Conservation (phyloP, 805 yeast genomes). For the Zygoascus tannicola region DNA sequence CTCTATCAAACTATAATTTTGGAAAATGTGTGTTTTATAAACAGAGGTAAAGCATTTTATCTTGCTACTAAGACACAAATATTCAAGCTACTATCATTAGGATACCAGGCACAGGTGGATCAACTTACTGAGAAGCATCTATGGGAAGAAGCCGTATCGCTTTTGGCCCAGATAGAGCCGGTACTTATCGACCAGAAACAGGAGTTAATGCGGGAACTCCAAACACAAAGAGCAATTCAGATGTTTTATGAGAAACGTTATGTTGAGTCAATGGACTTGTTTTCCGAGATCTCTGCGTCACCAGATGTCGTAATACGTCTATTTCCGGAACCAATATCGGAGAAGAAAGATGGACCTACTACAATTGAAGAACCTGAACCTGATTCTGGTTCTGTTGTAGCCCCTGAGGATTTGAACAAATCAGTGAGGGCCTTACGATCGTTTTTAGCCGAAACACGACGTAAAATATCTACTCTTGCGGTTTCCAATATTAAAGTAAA, state of each 20-base stretch:
- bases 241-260: slow-evolving; percentile 27
- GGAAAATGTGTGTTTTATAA: slow-evolving; percentile 17
- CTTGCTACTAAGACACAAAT: slow-evolving; percentile 26
- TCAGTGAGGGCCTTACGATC: slow-evolving; percentile 31
- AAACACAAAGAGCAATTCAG: slow-evolving; percentile 33
- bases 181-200: slow-evolving; percentile 25
- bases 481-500: slow-evolving; percentile 11
- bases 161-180: slow-evolving; percentile 30
- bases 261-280: slow-evolving; percentile 34
- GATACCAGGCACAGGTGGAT: slow-evolving; percentile 29
- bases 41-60: slow-evolving; percentile 24
- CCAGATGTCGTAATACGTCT: slow-evolving; percentile 43
- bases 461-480: slow-evolving; percentile 32
- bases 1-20: slow-evolving; percentile 29
- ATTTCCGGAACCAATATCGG: slow-evolving; percentile 32
- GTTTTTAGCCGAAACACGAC: slow-evolving; percentile 41
- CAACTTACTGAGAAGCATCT: slow-evolving; percentile 25
- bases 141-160: slow-evolving; percentile 37
- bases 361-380: slow-evolving; percentile 1
- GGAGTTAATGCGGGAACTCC: slow-evolving; percentile 35
- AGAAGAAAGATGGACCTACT: neutral
- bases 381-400: neutral
- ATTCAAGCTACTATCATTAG: slow-evolving; percentile 22
- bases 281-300: slow-evolving; percentile 49
- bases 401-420: slow-evolving; percentile 6